Percentiles rank a stretch among this genome's conserved stretches.
Conservation (phyloP, 2,329 filamentous ascomycete genomes). For the Aspergillus sclerotialis region DNA sequence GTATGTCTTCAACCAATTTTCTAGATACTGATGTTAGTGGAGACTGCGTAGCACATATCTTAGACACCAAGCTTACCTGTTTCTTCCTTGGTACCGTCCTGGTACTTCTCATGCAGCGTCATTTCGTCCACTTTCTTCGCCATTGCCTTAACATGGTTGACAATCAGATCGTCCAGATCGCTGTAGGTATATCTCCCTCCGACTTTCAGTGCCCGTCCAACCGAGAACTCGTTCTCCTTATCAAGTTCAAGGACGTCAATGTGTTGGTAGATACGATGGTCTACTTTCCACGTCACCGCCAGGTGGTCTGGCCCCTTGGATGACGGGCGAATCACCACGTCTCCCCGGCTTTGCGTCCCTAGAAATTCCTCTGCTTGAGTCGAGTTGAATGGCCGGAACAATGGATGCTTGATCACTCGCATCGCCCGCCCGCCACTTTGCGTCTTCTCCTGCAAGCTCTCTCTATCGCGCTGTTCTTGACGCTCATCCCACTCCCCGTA, state of each 20-base stretch:
- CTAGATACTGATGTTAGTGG: constrained; percentile 40
- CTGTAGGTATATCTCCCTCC: constrained; percentile 85
- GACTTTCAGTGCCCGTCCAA: constrained; percentile 78
- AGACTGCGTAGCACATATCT: too few species aligned
- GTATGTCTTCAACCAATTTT: constrained; percentile 93
- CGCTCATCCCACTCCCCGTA: constrained; percentile 80
- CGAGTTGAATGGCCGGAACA: constrained; percentile 90
- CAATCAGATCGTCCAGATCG: constrained; percentile 94
- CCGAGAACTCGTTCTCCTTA: constrained; percentile 94
- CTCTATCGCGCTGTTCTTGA: constrained; percentile 73
- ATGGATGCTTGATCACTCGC: constrained; percentile 93
- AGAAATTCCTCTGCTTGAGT: constrained; percentile 90
- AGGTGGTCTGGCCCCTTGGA: constrained; percentile 94
- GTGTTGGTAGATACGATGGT: constrained; percentile 93
- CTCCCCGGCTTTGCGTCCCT: constrained; percentile 74
- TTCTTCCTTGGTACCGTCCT: constrained; percentile 69
- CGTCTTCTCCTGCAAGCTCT: constrained; percentile 78
- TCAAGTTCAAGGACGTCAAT: constrained; percentile 94
- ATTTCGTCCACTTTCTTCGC: constrained; percentile 95
- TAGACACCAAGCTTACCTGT: constrained; percentile 77
- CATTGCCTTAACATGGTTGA: constrained; percentile 96
- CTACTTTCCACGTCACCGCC: constrained; percentile 96
- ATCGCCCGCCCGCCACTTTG: constrained; percentile 77
- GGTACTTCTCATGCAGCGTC: constrained; percentile 90
- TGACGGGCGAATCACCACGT: constrained; percentile 90